Conservation (phyloP, 768 basidiomycete species). For the Phanerochaete sordida region DNA sequence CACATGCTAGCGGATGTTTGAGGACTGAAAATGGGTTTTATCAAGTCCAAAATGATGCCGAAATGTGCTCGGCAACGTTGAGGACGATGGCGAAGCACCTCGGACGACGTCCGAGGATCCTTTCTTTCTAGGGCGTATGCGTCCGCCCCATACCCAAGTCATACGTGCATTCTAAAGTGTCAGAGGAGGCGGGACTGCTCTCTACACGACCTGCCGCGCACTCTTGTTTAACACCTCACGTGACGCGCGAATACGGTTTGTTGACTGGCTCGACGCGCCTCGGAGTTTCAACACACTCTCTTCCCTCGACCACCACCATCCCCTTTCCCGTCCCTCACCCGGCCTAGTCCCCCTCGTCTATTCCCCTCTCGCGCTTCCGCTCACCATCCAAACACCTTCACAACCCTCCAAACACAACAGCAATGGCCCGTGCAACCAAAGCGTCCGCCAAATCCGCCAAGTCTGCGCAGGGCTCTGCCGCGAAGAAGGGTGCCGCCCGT, state of each 20-base stretch:
- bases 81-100: constrained; percentile 7
- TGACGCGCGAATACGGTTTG: constrained; percentile 32
- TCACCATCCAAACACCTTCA: constrained; percentile 5
- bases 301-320: constrained; percentile 48
- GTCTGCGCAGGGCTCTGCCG: constrained; percentile 43
- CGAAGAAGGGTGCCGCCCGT: constrained; percentile 42
- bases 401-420: constrained; percentile 28
- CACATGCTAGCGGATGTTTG: not conserved
- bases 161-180: constrained; percentile 3
- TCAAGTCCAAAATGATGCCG: not conserved
- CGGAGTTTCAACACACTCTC: constrained; percentile 31
- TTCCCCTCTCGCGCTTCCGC: constrained; percentile 9
- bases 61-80: constrained; percentile 5
- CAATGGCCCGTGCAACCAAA: constrained; percentile 35
- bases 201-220: constrained; percentile 3
- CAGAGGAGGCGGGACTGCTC: not conserved
- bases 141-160: not conserved
- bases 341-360: constrained; percentile 17
- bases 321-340: constrained; percentile 24
- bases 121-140: not conserved
- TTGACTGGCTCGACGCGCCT: constrained; percentile 31
- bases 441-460: constrained; percentile 22
- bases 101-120: constrained; percentile 2
- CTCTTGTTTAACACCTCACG: constrained; percentile 23
- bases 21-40: not conserved